Evolutionary conservation across 768 basidiomycete genomes (phyloP).

Genomic region (Amanita rubescens): DNA sequence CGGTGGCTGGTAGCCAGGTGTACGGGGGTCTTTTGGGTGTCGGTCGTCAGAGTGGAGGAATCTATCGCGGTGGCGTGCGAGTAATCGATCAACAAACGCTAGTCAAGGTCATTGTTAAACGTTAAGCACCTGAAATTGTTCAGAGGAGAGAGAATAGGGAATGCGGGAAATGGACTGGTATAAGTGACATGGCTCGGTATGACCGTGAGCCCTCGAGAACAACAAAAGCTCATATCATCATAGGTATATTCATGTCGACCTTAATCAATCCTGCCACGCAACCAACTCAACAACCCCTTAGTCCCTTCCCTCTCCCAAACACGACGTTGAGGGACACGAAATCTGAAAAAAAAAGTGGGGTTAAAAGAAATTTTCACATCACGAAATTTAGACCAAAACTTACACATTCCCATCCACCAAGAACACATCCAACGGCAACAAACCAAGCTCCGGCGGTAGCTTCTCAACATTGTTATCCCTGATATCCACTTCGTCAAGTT

Average conservation of each 20-base stretch:
- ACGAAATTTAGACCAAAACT: slow-evolving; percentile 23
- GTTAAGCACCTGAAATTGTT: no score
- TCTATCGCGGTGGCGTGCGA: slow-evolving; percentile 62
- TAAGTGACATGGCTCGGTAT: no score
- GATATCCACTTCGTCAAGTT: slow-evolving; percentile 75
- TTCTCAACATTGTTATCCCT: slow-evolving; percentile 74
- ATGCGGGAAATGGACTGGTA: no score
- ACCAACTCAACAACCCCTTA: slow-evolving; percentile 72
- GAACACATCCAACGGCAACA: slow-evolving; percentile 73
- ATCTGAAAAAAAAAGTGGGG: slow-evolving; percentile 49
- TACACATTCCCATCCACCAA: slow-evolving; percentile 81
- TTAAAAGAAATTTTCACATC: no score
- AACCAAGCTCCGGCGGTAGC: slow-evolving; percentile 61
- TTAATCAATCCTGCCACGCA: slow-evolving; percentile 65
- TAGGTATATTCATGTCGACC: no score
- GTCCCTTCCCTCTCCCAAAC: slow-evolving; percentile 88
- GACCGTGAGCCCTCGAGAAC: no score
- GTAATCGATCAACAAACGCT: no score
- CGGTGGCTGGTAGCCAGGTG: slow-evolving; percentile 83
- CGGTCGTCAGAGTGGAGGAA: slow-evolving; percentile 81
- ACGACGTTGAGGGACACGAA: slow-evolving; percentile 71
- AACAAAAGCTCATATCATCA: no score
- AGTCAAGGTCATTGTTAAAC: no score
- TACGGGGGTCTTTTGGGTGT: slow-evolving; percentile 90
- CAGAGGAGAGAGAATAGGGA: no score